phyloP scores from a whole-genome alignment of 2,329 filamentous ascomycete genomes.

The Talaromyces funiculosus region DNA sequence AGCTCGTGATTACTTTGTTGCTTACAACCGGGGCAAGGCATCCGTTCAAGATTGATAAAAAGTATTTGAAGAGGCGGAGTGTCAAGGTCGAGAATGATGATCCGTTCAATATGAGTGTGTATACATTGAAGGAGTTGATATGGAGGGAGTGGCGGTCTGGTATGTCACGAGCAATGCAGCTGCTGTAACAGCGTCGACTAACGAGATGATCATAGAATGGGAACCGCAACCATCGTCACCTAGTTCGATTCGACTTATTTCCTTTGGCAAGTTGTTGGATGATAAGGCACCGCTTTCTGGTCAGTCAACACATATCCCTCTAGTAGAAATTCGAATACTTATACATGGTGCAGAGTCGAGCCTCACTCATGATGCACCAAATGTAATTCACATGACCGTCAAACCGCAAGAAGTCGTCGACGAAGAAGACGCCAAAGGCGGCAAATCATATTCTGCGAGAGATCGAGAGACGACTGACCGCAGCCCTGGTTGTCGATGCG shows the following conservation, averaged over 20 bases:
- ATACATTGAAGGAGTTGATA: conserved; percentile 90
- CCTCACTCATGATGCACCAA: conserved; percentile 67
- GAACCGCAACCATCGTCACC: conserved; percentile 79
- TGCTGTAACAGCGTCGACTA: background rate
- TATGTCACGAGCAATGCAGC: conserved; percentile 25
- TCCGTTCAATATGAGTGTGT: conserved; percentile 84
- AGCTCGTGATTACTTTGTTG: conserved; percentile 65
- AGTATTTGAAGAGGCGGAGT: conserved; percentile 74
- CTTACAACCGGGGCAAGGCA: conserved; percentile 77
- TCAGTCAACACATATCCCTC: conserved; percentile 43
- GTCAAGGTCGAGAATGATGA: conserved; percentile 72
- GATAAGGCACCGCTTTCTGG: conserved; percentile 81
- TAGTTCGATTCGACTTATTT: conserved; percentile 83
- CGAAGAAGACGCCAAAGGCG: conserved; percentile 68
- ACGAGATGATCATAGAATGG: conserved; percentile 57
- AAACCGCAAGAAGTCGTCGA: conserved; percentile 78
- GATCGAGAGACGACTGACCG: conserved; percentile 51
- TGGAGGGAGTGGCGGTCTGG: conserved; percentile 83
- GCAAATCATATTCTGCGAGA: conserved; percentile 49
- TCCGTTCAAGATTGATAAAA: conserved; percentile 83
- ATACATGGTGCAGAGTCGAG: conserved; percentile 59
- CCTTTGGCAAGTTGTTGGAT: conserved; percentile 83
- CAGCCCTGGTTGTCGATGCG: conserved; percentile 58
- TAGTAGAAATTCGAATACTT: background rate
- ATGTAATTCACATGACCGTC: conserved; percentile 92